Conservation (phyloP, 371 early-diverging fungal genomes). For the Mucor piriformis region DNA sequence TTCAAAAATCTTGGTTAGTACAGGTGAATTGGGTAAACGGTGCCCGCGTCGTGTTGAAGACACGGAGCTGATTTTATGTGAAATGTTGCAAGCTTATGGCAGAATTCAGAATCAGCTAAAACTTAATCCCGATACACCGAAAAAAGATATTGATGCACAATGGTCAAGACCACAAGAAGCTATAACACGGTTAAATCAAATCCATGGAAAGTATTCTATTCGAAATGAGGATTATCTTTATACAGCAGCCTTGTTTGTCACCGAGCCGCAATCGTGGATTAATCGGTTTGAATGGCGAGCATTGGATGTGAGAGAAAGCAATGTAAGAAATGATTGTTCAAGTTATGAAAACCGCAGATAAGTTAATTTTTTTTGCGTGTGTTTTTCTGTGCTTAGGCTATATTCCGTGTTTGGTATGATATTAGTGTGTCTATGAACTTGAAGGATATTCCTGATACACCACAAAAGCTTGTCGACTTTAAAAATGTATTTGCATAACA, state of each 20-base stretch:
- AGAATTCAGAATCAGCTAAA: constrained; percentile 26
- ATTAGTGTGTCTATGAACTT: constrained; percentile 39
- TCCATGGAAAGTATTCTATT: constrained; percentile 53
- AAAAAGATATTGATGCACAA: constrained; percentile 20
- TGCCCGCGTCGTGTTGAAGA: constrained; percentile 44
- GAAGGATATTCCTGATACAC: constrained; percentile 45
- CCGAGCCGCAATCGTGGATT: constrained; percentile 41
- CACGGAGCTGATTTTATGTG: constrained; percentile 35
- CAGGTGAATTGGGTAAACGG: constrained; percentile 35
- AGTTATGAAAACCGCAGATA: neutral
- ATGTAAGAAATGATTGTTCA: too few relatives aligned
- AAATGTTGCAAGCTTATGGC: constrained; percentile 27
- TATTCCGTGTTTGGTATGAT: constrained; percentile 39
- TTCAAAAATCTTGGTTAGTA: constrained; percentile 40
- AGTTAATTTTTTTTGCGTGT: neutral
- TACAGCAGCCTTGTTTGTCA: constrained; percentile 41
- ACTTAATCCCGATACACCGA: neutral
- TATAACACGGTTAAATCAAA: constrained; percentile 40
- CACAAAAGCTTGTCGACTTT: constrained; percentile 32
- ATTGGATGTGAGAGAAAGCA: constrained; percentile 40
- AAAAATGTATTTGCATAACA: constrained; percentile 19
- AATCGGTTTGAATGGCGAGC: constrained; percentile 45
- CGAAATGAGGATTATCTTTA: constrained; percentile 47
- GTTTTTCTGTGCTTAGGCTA: constrained; percentile 14
- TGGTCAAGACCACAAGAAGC: constrained; percentile 25